phyloP scores from a whole-genome alignment of 768 basidiomycete species.

The Hygrocybe coccinea region DNA sequence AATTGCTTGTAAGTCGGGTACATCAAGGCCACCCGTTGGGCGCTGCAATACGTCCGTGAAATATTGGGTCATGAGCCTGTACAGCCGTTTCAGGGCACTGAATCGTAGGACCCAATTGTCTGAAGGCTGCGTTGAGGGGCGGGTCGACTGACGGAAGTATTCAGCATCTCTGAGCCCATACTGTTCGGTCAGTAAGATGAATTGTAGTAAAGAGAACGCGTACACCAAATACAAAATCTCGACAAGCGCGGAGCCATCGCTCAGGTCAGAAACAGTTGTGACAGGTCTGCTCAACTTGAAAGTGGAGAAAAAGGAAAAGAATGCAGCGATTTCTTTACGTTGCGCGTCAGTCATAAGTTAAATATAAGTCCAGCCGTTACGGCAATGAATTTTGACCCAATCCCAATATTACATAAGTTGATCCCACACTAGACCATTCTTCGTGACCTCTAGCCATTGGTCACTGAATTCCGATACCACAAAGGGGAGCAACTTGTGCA shows the following conservation, averaged over 20 bases:
- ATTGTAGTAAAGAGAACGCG: constrained; percentile 25
- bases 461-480: constrained; percentile 59
- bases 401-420: no score
- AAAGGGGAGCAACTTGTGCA: constrained; percentile 45
- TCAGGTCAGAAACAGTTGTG: constrained; percentile 61
- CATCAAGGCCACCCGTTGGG: constrained; percentile 69
- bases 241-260: constrained; percentile 73
- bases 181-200: constrained; percentile 1
- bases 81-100: constrained; percentile 75
- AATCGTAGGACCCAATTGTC: constrained; percentile 92
- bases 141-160: constrained; percentile 65
- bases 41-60: constrained; percentile 80
- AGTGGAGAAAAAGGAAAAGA: constrained; percentile 73
- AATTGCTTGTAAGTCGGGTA: constrained; percentile 82
- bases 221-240: constrained; percentile 75
- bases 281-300: constrained; percentile 66
- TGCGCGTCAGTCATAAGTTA: constrained; percentile 24
- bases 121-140: constrained; percentile 55
- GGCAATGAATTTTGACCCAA: no score
- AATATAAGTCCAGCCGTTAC: no score
- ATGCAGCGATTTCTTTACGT: constrained; percentile 69
- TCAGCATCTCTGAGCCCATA: constrained; percentile 58
- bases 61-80: constrained; percentile 85
- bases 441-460: constrained; percentile 65
- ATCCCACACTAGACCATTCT: constrained; percentile 45